phyloP scores from a whole-genome alignment of 2,329 filamentous ascomycete genomes.

The Hirsutella minnesotensis region DNA sequence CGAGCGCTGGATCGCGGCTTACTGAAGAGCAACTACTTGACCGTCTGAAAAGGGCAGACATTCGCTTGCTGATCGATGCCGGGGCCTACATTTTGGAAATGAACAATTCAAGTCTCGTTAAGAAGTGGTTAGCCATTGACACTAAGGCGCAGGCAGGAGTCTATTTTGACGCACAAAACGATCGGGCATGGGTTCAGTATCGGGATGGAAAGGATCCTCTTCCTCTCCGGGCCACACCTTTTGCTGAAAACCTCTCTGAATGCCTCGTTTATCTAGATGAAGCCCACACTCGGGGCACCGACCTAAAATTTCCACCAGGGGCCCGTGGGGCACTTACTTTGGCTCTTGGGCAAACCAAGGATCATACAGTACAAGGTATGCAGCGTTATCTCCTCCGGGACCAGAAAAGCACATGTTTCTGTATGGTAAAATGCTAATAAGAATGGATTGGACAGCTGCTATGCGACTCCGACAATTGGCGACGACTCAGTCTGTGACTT shows the following conservation, averaged over 20 bases:
- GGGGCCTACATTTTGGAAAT: slow-evolving; percentile 53
- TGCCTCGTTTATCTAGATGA: slow-evolving; percentile 41
- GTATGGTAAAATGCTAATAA: neutral
- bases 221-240: slow-evolving; percentile 41
- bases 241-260: slow-evolving; percentile 35
- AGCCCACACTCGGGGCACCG: slow-evolving; percentile 45
- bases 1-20: slow-evolving; percentile 4
- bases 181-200: slow-evolving; percentile 9
- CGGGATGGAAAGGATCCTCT: slow-evolving; percentile 26
- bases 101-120: slow-evolving; percentile 37
- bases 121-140: slow-evolving; percentile 38
- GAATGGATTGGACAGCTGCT: slow-evolving; percentile 42
- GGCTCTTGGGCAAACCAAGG: slow-evolving; percentile 44
- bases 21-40: slow-evolving; percentile 26
- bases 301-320: slow-evolving; percentile 38
- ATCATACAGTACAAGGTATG: slow-evolving; percentile 47
- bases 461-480: slow-evolving; percentile 52
- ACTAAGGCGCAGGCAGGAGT: slow-evolving; percentile 32
- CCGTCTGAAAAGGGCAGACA: slow-evolving; percentile 26
- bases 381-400: neutral
- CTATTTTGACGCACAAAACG: slow-evolving; percentile 35
- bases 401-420: no score
- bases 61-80: slow-evolving; percentile 45
- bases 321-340: slow-evolving; percentile 43
- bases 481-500: slow-evolving; percentile 40